Evolutionary conservation across 2,329 filamentous ascomycete species (phyloP), one percentile per base, ranked within the genome.

Genomic region (Sarocladium strictum): DNA sequence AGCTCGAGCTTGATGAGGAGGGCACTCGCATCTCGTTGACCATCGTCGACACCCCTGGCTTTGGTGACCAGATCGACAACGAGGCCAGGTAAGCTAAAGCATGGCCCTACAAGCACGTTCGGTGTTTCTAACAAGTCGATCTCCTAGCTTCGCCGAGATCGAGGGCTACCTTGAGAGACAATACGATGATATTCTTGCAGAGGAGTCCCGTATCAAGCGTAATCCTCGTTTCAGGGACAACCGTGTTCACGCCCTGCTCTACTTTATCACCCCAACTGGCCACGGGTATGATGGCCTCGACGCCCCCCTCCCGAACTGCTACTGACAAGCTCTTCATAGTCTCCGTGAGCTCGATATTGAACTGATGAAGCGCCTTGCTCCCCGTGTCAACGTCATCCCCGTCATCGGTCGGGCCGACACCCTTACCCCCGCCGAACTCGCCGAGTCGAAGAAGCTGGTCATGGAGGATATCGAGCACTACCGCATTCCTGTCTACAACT

Each of bases 401-500:
- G 94, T 99, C 65, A 97, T 99, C 71, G 94, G 94, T 69, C 96
- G 97, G 73, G 94, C 94, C 69, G 94, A 99, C 72, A 96, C 94
- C 21, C 86, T 99, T 59, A 99, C 94, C 55, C 94, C 94, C 37
- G 87, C 90, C 62, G 94, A 99, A 78, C 82, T 99, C 60, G 94
- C 94, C 62, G 94, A 99, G 76, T 97, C 93, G 63, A 99, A 99
- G 85, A 99, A 97, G 82, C 84, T 99, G 58, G 92, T 99, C 68
- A 99, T 99, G 94, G 94, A 99, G 79, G 94, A 99, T 71, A 99
- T 99, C 64, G 94, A 99, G 77, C 94, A 99, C 76, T 99, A 99
- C 80, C 89, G 94, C 69, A 99, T 99, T 64, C 94, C 94, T 47
- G 93, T 99, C 61, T 99, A 99, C 84, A 99, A 99, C 83, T 99